Evolutionary conservation across 371 early-diverging fungal genomes (phyloP), one percentile per base, ranked within the genome.

Genomic region (Thermomucor indicae-seudaticae): DNA sequence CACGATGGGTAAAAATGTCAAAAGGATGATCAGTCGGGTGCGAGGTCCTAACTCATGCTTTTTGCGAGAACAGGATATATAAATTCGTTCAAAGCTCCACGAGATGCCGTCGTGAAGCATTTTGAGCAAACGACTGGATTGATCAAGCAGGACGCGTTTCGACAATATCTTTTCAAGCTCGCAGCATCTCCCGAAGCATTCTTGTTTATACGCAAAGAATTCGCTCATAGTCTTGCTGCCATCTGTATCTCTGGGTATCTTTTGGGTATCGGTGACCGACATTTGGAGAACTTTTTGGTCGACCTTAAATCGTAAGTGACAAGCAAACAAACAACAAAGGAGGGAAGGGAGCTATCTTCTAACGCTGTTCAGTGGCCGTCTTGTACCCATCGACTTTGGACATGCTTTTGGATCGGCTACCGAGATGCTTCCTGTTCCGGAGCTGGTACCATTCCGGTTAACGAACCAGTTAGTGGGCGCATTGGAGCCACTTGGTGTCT

Each of bases 321-420:
- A 2, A 14, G n/a, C 22, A 27, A 31, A 8, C 22, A 3, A 17
- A 4, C 8, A 29, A 16, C 2, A 43, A 25, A 28, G 7, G 0
- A 4, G 8, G 17, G 16, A 51, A 11, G 37, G 3, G 44, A 24
- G 25, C 4, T 11, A 4, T 11, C 19, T 24, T 14, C 31, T 50
- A 42, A 51, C 12, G 22, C 8, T 37, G 17, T 30, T 11, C 35
- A 84, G 78, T 46, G 88, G 88, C 1, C 62, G 67, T 14, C 49
- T 88, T 22, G 58, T 88, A 29, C 74, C 79, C 0, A 88, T 88
- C 59, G 88, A 88, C 65, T 88, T 88, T 57, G 88, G 88, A 0
- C 81, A 86, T 56, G 88, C 88, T 4, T 88, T 88, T 71, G 88
- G 88, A 47, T 78, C 84, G 0, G 85, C 85, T 4, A 81, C 88